Evolutionary conservation across 202 grass and related monocot genomes (phyloP).

Genomic region (Setaria italica): DNA sequence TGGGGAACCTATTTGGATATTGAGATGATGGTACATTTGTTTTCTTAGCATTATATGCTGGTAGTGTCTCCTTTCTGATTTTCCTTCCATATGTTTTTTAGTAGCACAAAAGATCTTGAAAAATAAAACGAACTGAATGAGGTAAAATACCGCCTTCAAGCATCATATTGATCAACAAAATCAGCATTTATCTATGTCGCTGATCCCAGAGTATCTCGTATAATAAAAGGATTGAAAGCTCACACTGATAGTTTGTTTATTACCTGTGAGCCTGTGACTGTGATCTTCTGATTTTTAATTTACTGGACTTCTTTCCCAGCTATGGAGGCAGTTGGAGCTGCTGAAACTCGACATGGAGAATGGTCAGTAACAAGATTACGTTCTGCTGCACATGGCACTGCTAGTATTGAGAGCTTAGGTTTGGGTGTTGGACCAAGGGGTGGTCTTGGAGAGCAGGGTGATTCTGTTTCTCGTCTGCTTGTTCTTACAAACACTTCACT

Average conservation of each 20-base stretch:
- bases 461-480: constrained; percentile 92
- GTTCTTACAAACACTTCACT: constrained; percentile 90
- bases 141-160: constrained; percentile 32
- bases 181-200: constrained; percentile 14
- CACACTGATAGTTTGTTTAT: constrained; percentile 15
- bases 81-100: constrained; percentile 21
- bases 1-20: background rate
- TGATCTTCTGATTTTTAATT: constrained; percentile 60
- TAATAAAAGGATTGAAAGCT: constrained; percentile 12
- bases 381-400: constrained; percentile 85
- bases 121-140: constrained; percentile 27
- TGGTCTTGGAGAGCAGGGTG: constrained; percentile 94
- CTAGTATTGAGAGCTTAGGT: constrained; percentile 77
- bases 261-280: constrained; percentile 19
- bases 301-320: constrained; percentile 59
- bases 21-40: constrained; percentile 4
- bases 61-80: background rate
- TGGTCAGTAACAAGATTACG: constrained; percentile 98
- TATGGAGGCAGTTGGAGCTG: constrained; percentile 94
- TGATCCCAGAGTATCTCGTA: background rate
- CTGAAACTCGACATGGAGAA: constrained; percentile 92
- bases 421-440: constrained; percentile 92
- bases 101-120: background rate
- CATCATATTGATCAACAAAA: constrained; percentile 35
- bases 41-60: background rate